Base-by-base conservation (phyloP, 768 basidiomycete species). In the Trametes elegans region DNA sequence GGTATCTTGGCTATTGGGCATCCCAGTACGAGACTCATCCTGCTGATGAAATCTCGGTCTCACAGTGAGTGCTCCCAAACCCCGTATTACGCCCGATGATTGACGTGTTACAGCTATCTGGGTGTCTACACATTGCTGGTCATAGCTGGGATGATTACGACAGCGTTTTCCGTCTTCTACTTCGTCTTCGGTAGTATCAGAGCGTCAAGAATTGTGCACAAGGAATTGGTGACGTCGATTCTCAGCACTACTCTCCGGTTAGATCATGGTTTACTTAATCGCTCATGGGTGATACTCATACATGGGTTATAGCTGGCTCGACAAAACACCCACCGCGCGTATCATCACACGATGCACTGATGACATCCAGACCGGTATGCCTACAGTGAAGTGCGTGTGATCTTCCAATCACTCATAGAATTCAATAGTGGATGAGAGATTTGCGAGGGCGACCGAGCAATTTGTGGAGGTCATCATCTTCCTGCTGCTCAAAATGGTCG, bases 171-270 rank as follows among this genome's bases (percentile, higher is more conserved):
- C 1, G 40, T 71, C 19, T 27, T 70, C 1, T 34, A 71, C 10
- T 81, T 74, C 65, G 59, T 78, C 27, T 69, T 69, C 36, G 84
- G 81, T 3, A 63, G 71, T 3, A 61, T 84, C 41, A 70, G 81
- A 48, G 85, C 85, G 2, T 82, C 84, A 3, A 73, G 77, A 52
- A 64, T 57, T 10, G 78, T 88, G 13, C 85, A 87, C 61, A 62
- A 65, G 28, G 66, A 72, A 55, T 73, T 88, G 0, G 57, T 86
- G 5, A 68, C 76, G 16, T 76, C 83, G 10, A 62, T 88, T 1
- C 65, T 87, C 9, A 76, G 81, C 5, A 79, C 82, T 10, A 86
- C 87, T 0, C 66, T 87, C 40, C 78, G 83, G 64, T 85, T 16
- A 56, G 24, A 71, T 64, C 5, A 70, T 64, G 7, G 44, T 73